Conservation (phyloP, 2,329 filamentous ascomycete species). For the Paracamarosporium sp. region DNA sequence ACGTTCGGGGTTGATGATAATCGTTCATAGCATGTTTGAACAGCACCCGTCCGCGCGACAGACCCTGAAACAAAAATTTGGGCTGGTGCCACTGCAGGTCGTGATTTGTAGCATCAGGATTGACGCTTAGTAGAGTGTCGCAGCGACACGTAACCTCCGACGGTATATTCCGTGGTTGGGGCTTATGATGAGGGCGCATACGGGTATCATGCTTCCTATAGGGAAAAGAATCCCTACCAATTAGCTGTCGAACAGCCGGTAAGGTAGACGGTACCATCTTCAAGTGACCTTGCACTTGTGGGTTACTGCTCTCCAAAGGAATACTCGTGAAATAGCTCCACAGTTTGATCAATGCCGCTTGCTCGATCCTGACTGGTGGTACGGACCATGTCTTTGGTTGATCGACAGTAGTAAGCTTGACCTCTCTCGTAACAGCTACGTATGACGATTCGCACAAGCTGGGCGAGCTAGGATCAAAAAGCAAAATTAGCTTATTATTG, state of each 20-base stretch:
- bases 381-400: constrained; percentile 26
- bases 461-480: constrained; percentile 19
- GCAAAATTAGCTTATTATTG: constrained; percentile 20
- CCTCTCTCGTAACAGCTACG: constrained; percentile 18
- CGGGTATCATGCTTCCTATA: neutral
- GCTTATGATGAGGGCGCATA: neutral
- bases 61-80: neutral
- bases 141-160: too few species aligned
- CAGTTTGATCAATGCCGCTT: neutral
- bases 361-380: constrained; percentile 7
- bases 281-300: neutral
- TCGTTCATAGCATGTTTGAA: neutral
- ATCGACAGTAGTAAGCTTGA: neutral
- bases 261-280: too few species aligned
- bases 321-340: neutral
- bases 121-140: neutral
- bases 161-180: neutral
- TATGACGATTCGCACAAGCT: constrained; percentile 24
- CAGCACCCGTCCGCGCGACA: neutral
- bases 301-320: neutral
- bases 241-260: neutral
- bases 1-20: neutral
- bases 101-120: neutral
- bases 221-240: neutral
- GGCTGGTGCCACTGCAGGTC: neutral